phyloP scores from a whole-genome alignment of 306 rosid genomes.

The Glycine tomentella region DNA sequence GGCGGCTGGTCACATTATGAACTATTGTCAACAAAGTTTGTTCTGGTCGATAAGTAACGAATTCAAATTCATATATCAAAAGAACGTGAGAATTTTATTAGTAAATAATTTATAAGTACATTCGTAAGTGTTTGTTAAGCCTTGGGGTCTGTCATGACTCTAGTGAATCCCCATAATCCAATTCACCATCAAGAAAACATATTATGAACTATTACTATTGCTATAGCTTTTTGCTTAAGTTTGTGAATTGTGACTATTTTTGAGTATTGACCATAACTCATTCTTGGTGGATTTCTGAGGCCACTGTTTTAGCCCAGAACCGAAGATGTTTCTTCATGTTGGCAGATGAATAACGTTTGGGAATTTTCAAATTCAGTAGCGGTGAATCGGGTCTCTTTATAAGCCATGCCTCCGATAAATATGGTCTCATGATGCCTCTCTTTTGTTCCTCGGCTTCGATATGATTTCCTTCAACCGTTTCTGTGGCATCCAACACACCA shows the following conservation, averaged over 20 bases:
- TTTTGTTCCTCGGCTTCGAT: conserved; percentile 46
- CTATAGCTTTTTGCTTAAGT: no score
- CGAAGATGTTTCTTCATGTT: conserved; percentile 81
- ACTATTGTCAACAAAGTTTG: no score
- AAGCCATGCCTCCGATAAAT: conserved; percentile 89
- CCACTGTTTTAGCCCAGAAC: conserved; percentile 81
- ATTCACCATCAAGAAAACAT: no score
- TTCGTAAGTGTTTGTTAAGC: no score
- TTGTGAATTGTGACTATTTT: no score
- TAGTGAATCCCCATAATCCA: no score
- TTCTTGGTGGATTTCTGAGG: conserved; percentile 68
- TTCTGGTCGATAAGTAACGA: no score
- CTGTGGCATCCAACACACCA: conserved; percentile 10
- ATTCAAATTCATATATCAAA: no score
- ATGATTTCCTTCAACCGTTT: conserved; percentile 5
- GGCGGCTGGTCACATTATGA: background rate
- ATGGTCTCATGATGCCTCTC: conserved; percentile 65
- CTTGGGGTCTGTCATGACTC: no score
- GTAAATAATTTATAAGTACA: no score
- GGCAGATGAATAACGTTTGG: conserved; percentile 59
- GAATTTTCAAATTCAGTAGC: conserved; percentile 60
- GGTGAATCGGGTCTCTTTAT: conserved; percentile 76
- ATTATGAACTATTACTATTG: no score
- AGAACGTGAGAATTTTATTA: no score
- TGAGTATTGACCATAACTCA: conserved; percentile 8